Base-by-base conservation (phyloP, 2,329 filamentous ascomycete species). In the Clarireedia homoeocarpa region DNA sequence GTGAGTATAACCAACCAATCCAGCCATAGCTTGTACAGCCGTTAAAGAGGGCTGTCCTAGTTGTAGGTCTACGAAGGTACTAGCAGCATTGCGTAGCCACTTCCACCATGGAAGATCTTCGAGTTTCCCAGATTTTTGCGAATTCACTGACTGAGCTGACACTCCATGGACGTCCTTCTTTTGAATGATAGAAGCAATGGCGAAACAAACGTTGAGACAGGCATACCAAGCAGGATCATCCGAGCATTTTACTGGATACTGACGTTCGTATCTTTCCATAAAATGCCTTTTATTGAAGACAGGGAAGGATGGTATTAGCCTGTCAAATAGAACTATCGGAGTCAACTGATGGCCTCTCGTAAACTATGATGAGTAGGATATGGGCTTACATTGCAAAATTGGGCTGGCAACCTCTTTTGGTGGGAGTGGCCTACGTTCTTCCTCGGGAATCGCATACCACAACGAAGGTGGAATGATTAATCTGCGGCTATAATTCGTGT, bases 211-310 rank as follows among this genome's bases (percentile, higher is more conserved):
- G 51, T 66, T 66, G 12, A 66, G 53, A 20, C 56, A 62, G 44
- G 64, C 63, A 42, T 65, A 66, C 63, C 64, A 66, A 50, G 58
- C 61, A 38, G 52, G 57, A 17, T 58, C 49, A 53, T 36, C 39
- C 4, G 61, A 60, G 40, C 57, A 60, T 26, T 59, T 61, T 27
- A 48, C 30, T 40, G 63, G 59, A 40, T 65, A 65, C 44, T 65
- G 59, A 38, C 52, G 58, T 49, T 59, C 47, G 42, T 62, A 60
- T 14, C 56, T 52, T 34, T 47, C 40, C 38, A 57, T 57, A n/a
- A 66, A 65, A 4, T 58, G 51, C n/a, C 53, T 52, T 45, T 51
- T 44, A 14, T 62, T 55, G 39, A 59, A 47, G 6, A 66, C 12
- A 5, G 64, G 63, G n/a, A 49, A 50, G 1, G 45, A 34, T n/a